These are phyloP conservation scores for Nephelium lappaceum DNA, from an alignment of 345 rosid genomes.

Conservation along the genomic window DNA sequence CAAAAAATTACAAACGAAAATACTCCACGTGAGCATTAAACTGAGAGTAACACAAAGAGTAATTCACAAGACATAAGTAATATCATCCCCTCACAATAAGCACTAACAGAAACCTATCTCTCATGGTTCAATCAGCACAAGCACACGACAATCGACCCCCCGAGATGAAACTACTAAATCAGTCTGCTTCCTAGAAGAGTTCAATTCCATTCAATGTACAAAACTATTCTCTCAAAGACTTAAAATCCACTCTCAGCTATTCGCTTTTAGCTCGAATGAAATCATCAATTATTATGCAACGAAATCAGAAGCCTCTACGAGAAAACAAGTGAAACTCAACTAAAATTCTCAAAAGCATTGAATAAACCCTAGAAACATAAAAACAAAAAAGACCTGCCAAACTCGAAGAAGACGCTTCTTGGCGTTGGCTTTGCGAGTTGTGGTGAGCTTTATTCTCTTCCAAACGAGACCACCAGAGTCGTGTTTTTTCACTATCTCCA, in stretches of 20 bases:
- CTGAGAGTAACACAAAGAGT: not conserved
- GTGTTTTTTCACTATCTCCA: slow-evolving; percentile 95
- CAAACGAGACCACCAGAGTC: slow-evolving; percentile 94
- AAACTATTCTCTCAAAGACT: not conserved
- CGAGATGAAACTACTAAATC: not conserved
- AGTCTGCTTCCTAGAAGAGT: not conserved
- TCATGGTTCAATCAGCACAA: not conserved
- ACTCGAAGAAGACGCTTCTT: slow-evolving; percentile 93
- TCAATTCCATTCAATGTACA: not conserved
- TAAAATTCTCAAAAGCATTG: not conserved
- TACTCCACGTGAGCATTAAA: not conserved
- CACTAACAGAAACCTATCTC: not conserved
- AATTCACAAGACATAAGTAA: not conserved
- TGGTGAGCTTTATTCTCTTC: slow-evolving; percentile 91
- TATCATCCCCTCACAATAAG: not conserved
- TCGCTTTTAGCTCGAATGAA: not conserved
- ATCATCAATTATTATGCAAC: not conserved
- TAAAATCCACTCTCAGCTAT: too few relatives aligned
- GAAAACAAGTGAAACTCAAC: not conserved
- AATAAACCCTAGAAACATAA: not conserved
- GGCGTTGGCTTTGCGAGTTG: slow-evolving; percentile 95
- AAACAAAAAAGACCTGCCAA: slow-evolving; percentile 72
- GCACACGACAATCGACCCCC: not conserved
- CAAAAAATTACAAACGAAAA: not conserved
- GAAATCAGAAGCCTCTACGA: not conserved